Evolutionary conservation across 2,329 filamentous ascomycete genomes (phyloP).

Genomic region (Pyricularia sp.): DNA sequence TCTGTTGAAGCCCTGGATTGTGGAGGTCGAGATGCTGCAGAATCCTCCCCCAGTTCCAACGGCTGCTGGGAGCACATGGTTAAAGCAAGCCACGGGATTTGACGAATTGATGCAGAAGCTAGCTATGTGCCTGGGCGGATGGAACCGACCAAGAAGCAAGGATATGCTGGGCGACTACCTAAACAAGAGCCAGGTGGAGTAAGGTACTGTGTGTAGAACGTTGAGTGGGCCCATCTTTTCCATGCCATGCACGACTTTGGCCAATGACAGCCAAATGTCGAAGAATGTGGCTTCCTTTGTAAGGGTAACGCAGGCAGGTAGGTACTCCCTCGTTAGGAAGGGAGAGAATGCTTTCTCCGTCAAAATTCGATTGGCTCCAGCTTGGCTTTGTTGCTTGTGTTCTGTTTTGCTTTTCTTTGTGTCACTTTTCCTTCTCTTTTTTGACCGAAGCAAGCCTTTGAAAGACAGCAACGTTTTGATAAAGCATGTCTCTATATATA

Average conservation of each 20-base stretch:
- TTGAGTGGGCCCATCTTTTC: background rate
- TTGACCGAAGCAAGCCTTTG: background rate
- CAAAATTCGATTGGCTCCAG: background rate
- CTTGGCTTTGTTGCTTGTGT: background rate
- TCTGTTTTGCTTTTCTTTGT: background rate
- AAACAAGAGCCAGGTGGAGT: background rate
- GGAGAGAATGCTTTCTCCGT: background rate
- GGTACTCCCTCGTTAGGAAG: background rate
- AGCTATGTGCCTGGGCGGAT: background rate
- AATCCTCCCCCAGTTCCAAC: conserved; percentile 1
- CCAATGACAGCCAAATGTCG: background rate
- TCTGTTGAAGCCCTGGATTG: background rate
- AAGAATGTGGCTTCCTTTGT: background rate
- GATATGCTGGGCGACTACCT: background rate
- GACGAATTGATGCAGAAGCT: background rate
- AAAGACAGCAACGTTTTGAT: background rate
- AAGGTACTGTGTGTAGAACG: background rate
- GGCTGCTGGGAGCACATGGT: conserved; percentile 5
- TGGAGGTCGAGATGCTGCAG: background rate
- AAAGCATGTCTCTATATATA: too few relatives aligned
- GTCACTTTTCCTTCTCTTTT: background rate
- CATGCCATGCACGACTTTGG: background rate
- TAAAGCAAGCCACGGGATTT: conserved; percentile 5
- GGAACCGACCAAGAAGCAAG: background rate
- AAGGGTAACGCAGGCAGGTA: background rate